Base-by-base conservation (phyloP, 305 asterid species). In the Fraxinus floribunda region DNA sequence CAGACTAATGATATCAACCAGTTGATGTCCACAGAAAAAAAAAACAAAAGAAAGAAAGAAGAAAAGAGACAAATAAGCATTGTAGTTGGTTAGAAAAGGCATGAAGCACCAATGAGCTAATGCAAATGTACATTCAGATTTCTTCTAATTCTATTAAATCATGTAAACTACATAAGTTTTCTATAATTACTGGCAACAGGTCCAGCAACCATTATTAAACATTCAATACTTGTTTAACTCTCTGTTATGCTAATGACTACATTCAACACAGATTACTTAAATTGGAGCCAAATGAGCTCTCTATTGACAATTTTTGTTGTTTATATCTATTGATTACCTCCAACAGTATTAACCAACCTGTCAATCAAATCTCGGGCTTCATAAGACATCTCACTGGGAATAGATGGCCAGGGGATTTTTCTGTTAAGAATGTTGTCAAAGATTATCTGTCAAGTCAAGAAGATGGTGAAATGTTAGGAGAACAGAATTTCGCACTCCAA, bases 341-440 rank as follows among this genome's bases (percentile, higher is more conserved):
- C 46, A 84, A 66, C 22, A 72, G 77, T 64, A 79, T 85, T 66
- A 79, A 85, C 88, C 84, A 82, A 94, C 98, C 98, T 93, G 89
- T 93, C 93, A 83, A 94, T 93, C 86, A 93, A 86, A 90, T 94
- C 96, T 89, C 89, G 92, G 76, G 93, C 94, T 80, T 90, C 98
- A 79, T 77, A 83, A 77, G 97, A 91, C 95, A 94, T 93, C 83
- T 92, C 93, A 44, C 77, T 80, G 10, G 98, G 98, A 89, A 93
- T 88, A 79, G 92, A 89, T 75, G 98, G 98, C 98, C 98, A 93
- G 81, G 97, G 98, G 70, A 94, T 88, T 85, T 90, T 89, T 88
- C 94, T 89, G 90, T 93, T 94, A 39, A 93, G 97, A 79, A 94
- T 92, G 83, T 94, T 94, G 91, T 92, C 93, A 74, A 94, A 94